Evolutionary conservation across 1,284 basidiomycete genomes (phyloP).

Genomic region (Termitomyces sp.): DNA sequence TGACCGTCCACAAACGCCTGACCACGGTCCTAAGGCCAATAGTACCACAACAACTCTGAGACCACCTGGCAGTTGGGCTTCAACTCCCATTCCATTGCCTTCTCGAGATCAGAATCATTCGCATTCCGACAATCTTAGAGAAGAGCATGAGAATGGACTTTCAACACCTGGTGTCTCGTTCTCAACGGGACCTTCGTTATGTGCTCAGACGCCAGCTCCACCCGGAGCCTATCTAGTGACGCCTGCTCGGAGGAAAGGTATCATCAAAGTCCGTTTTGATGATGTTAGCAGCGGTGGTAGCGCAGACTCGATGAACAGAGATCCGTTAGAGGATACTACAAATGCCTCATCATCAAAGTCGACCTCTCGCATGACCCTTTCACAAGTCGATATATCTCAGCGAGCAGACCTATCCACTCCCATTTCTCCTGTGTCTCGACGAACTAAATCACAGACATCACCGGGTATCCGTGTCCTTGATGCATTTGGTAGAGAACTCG

Average conservation of each 20-base stretch:
- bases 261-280: conserved; percentile 61
- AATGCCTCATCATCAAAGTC: conserved; percentile 3
- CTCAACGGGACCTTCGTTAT: conserved; percentile 37
- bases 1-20: conserved; percentile 9
- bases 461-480: conserved; percentile 55
- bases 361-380: background rate
- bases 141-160: conserved; percentile 26
- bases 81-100: conserved; percentile 44
- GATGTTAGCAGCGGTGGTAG: conserved; percentile 21
- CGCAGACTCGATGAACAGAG: conserved; percentile 22
- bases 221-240: conserved; percentile 70
- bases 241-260: conserved; percentile 48
- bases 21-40: conserved; percentile 16
- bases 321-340: conserved; percentile 19
- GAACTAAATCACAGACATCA: conserved; percentile 37
- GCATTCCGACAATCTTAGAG: conserved; percentile 20
- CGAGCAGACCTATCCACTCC: conserved; percentile 19
- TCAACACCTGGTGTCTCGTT: conserved; percentile 41
- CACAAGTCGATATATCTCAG: background rate
- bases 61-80: conserved; percentile 66
- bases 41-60: conserved; percentile 41
- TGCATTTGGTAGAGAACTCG: conserved; percentile 40
- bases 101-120: conserved; percentile 7
- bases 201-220: conserved; percentile 55
- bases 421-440: conserved; percentile 29